Evolutionary conservation across 305 asterid genomes (phyloP).

Genomic region (Fraxinus greggii): DNA sequence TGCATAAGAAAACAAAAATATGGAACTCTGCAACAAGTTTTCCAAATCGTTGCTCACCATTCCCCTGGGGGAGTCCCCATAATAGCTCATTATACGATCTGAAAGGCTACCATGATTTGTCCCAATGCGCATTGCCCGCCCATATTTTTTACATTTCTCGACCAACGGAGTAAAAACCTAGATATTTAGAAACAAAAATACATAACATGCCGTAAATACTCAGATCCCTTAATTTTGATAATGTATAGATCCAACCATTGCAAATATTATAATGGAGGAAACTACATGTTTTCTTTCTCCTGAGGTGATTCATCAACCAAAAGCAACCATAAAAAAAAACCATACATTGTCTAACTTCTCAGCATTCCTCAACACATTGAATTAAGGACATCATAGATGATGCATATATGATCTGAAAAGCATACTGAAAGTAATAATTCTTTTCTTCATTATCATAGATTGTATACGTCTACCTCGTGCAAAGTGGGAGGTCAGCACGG

Average conservation of each 20-base stretch:
- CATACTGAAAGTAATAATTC: background rate
- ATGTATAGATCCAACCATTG: background rate
- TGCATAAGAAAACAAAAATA: background rate
- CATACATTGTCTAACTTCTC: background rate
- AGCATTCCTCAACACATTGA: background rate
- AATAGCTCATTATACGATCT: conserved; percentile 96
- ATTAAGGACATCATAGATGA: background rate
- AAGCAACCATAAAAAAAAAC: background rate
- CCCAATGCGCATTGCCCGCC: conserved; percentile 97
- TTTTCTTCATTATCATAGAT: background rate
- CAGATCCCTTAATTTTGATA: background rate
- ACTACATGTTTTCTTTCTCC: background rate
- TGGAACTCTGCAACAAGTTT: conserved; percentile 3
- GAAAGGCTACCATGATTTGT: conserved; percentile 99
- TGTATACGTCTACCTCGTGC: background rate
- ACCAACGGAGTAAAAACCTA: conserved; percentile 97
- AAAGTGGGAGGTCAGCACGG: background rate
- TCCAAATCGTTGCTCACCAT: conserved; percentile 57
- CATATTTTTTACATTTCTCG: conserved; percentile 91
- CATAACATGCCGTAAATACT: conserved; percentile 1
- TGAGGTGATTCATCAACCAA: background rate
- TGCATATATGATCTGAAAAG: background rate
- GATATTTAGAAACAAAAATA: conserved; percentile 16
- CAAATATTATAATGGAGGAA: background rate
- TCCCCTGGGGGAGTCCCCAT: conserved; percentile 99